Evolutionary conservation across 2,329 filamentous ascomycete species (phyloP).

Genomic region (Hysterium pulicare): DNA sequence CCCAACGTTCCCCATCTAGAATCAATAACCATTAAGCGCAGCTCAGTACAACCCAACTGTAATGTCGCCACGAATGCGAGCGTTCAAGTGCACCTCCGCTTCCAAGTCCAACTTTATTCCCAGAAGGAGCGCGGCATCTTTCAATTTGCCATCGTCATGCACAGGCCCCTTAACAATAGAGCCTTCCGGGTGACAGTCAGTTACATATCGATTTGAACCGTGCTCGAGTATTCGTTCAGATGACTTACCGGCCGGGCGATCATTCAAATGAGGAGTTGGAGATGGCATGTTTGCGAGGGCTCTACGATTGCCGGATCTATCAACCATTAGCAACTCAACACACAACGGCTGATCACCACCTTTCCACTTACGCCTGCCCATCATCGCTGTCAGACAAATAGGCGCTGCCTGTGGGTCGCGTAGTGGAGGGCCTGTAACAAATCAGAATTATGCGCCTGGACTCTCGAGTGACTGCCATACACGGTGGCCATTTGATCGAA

Average conservation of each 20-base stretch:
- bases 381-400: conserved; percentile 40
- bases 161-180: conserved; percentile 56
- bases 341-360: too few relatives aligned
- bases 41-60: conserved; percentile 56
- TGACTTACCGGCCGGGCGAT: conserved; percentile 34
- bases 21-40: too few relatives aligned
- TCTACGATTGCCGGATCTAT: conserved; percentile 37
- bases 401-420: conserved; percentile 10
- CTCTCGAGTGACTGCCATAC: conserved; percentile 15
- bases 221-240: conserved; percentile 14
- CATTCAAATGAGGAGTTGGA: conserved; percentile 37
- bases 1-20: too few relatives aligned
- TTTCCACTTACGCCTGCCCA: too few relatives aligned
- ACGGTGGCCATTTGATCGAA: conserved; percentile 20
- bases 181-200: conserved; percentile 37
- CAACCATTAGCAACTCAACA: too few relatives aligned
- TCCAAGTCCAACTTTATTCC: conserved; percentile 64
- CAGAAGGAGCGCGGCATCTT: conserved; percentile 56
- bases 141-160: conserved; percentile 56
- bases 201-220: background rate
- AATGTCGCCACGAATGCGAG: conserved; percentile 59
- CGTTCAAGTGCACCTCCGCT: conserved; percentile 61
- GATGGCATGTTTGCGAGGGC: conserved; percentile 21
- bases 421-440: conserved; percentile 23
- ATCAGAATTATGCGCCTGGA: too few relatives aligned